These are phyloP conservation scores for Silene vulgaris DNA, from an alignment of 179 eudicot species.

Conservation along the genomic window DNA sequence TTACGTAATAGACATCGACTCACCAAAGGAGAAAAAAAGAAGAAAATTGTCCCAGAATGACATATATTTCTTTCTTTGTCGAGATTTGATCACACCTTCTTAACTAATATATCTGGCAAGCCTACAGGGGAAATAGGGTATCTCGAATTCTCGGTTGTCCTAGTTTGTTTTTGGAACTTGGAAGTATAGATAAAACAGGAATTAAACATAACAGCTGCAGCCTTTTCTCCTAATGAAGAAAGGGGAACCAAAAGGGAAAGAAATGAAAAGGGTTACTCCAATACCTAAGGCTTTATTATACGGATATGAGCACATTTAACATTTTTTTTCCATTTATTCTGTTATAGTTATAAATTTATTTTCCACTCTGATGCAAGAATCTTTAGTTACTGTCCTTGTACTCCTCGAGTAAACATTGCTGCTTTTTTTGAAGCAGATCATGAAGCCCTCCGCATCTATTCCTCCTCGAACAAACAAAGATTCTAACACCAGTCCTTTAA, in stretches of 20 bases:
- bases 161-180: not conserved
- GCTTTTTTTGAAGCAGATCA: slow-evolving; percentile 37
- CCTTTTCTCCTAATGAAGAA: no score
- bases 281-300: not conserved
- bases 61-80: not conserved
- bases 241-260: no score
- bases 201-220: no score
- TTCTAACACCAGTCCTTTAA: slow-evolving; percentile 31
- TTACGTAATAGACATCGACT: not conserved
- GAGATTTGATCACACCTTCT: not conserved
- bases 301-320: not conserved
- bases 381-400: not conserved
- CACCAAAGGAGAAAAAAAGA: not conserved
- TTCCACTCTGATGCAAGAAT: not conserved
- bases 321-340: not conserved
- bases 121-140: not conserved
- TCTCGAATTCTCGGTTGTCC: not conserved
- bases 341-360: not conserved
- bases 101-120: not conserved
- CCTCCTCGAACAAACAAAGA: slow-evolving; percentile 31
- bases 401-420: not conserved
- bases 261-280: not conserved
- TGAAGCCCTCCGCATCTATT: slow-evolving; percentile 45
- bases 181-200: no score
- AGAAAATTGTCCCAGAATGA: not conserved